Evolutionary conservation across 1,139 yeast species (phyloP), one percentile per base, ranked within the genome.

Genomic region (Geotrichum candidum): DNA sequence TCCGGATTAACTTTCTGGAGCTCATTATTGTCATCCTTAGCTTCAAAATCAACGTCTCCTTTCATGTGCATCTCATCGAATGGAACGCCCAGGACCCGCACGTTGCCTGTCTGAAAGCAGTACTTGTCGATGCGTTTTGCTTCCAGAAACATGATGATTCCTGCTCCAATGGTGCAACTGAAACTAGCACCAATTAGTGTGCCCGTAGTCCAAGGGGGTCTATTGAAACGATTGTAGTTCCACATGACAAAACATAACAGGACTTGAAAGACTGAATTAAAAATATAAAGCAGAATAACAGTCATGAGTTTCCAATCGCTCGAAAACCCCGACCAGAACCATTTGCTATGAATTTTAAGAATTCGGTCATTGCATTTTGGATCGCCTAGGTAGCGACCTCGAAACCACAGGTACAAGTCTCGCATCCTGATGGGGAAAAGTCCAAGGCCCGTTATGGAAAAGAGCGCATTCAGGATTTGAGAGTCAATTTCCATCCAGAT

Each of bases 401-500:
- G 54, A 9, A 63, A 41, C 54, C 65, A 58, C 23, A 60, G 60
- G 41, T 63, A 67, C 45, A 67, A 51, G 53, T 67, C 68, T 29
- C 66, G 65, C 9, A 60, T 48, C 1, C 69, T 61, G 41, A 62
- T 61, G 6, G 69, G 69, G 55, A 67, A 61, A 2, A 67, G 61
- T 1, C 69, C 69, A 5, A 67, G 57, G 6, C 69, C 69, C 2
- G 69, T 67, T 15, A 67, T 53, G 33, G 68, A 67, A 35, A 67
- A 67, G 38, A 67, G 41, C 2, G 66, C 69, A 45, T 67, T 67
- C 33, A 67, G 59, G 15, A 67, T 60, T 55, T 67, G 69, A 25
- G 68, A 66, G 50, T 65, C 67, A 27, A 67, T 67, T 50, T 67
- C 69, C n/a, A 67, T 66, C 69, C 69, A 67, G 18, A 63, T 63